These are phyloP conservation scores for Aspergillus brasiliensis DNA, from an alignment of 2,329 filamentous ascomycete genomes.

Conservation along the genomic window DNA sequence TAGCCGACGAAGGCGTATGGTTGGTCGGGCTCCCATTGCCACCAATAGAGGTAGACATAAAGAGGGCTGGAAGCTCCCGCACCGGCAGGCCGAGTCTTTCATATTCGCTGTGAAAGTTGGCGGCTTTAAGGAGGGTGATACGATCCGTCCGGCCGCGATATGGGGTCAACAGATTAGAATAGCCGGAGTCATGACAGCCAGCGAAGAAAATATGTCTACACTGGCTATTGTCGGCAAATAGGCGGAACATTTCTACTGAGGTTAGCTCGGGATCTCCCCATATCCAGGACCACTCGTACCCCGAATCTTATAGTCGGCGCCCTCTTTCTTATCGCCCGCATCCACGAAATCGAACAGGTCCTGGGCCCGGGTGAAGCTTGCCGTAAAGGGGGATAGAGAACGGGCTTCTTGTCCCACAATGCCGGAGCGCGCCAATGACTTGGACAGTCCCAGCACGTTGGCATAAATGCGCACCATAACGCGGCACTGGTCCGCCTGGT, in stretches of 20 bases:
- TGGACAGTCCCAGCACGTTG: conserved; percentile 57
- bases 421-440: conserved; percentile 51
- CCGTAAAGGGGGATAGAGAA: conserved; percentile 57
- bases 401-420: conserved; percentile 58
- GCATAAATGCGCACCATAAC: conserved; percentile 60
- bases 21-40: conserved; percentile 8
- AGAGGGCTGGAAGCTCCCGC: conserved; percentile 56
- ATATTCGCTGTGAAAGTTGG: conserved; percentile 57
- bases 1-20: conserved; percentile 1
- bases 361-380: conserved; percentile 60
- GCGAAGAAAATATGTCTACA: conserved; percentile 68
- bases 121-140: conserved; percentile 59
- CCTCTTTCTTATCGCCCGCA: conserved; percentile 62
- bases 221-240: conserved; percentile 60
- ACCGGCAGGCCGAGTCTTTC: conserved; percentile 53
- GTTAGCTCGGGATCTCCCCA: background rate
- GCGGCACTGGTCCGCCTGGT: conserved; percentile 54
- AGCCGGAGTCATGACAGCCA: conserved; percentile 62
- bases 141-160: conserved; percentile 53
- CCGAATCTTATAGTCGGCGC: conserved; percentile 62
- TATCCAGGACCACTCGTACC: conserved; percentile 33
- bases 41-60: conserved; percentile 48
- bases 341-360: conserved; percentile 65
- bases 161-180: conserved; percentile 59
- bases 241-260: conserved; percentile 39